These are phyloP conservation scores for Verticillium dahliae DNA, from an alignment of 2,329 filamentous ascomycete species.

Conservation along the genomic window DNA sequence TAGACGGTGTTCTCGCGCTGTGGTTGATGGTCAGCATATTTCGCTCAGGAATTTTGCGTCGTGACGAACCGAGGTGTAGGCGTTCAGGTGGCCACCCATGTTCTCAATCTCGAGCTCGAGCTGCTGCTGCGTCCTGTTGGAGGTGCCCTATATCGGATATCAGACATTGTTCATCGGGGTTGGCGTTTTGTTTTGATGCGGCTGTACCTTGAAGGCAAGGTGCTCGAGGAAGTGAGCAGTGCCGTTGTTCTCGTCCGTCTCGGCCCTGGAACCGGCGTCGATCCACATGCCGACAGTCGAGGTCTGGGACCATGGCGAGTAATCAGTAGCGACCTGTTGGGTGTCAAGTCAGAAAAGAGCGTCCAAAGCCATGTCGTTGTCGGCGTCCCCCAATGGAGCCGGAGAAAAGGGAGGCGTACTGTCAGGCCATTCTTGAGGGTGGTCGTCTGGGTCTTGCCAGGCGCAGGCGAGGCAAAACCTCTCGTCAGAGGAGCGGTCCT, in stretches of 20 bases:
- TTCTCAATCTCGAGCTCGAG: conserved; percentile 99
- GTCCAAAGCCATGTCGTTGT: conserved; percentile 8
- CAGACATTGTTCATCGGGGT: neutral
- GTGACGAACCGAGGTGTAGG: conserved; percentile 88
- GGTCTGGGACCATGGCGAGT: conserved; percentile 97
- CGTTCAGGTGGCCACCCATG: conserved; percentile 98
- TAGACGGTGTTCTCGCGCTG: conserved; percentile 99
- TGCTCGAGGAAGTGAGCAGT: conserved; percentile 99
- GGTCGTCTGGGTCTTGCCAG: conserved; percentile 84
- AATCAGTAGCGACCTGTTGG: conserved; percentile 85
- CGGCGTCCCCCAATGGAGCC: conserved; percentile 26
- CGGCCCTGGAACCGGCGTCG: conserved; percentile 94
- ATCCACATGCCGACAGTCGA: conserved; percentile 99
- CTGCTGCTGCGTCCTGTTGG: conserved; percentile 92
- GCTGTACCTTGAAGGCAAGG: conserved; percentile 91
- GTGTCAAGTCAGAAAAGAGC: conserved; percentile 9
- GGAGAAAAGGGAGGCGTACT: conserved; percentile 42
- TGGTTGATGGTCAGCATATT: conserved; percentile 4
- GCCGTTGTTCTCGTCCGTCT: conserved; percentile 98
- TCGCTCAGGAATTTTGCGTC: neutral
- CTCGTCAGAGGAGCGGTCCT: conserved; percentile 71
- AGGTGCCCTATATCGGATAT: conserved; percentile 61
- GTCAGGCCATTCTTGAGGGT: conserved; percentile 97
- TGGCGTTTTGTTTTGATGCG: neutral
- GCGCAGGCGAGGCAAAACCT: conserved; percentile 77